Percentiles rank a stretch among this genome's conserved stretches.
These are phyloP conservation scores for Gigaspora rosea DNA, from an alignment of 192 early-diverging fungal genomes.

Conservation along the genomic window DNA sequence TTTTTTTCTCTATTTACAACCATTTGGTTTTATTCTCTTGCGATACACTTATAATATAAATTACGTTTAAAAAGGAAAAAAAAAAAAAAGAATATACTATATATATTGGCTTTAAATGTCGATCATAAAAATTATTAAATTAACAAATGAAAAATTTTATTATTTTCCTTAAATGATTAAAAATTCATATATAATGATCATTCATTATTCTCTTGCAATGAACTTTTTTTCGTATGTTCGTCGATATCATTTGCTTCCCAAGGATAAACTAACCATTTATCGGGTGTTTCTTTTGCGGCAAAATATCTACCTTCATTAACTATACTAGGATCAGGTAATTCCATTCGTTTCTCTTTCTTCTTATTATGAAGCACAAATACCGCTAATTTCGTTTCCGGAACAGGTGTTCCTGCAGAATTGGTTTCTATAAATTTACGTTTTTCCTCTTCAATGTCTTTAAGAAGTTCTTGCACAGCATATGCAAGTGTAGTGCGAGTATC, in stretches of 20 bases:
- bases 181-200: background rate
- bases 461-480: slow-evolving; percentile 71
- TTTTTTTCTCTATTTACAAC: too few relatives aligned
- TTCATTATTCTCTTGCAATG: slow-evolving; percentile 4
- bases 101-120: too few relatives aligned
- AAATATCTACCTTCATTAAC: slow-evolving; percentile 57
- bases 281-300: slow-evolving; percentile 71
- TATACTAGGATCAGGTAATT: slow-evolving; percentile 61
- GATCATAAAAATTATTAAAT: too few relatives aligned
- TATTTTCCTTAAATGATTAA: too few relatives aligned
- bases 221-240: slow-evolving; percentile 59
- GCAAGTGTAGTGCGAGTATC: slow-evolving; percentile 74
- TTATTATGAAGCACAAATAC: slow-evolving; percentile 83
- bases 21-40: too few relatives aligned
- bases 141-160: too few relatives aligned
- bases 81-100: too few relatives aligned
- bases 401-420: slow-evolving; percentile 33
- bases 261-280: slow-evolving; percentile 75
- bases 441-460: slow-evolving; percentile 66
- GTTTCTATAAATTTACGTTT: slow-evolving; percentile 37
- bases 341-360: slow-evolving; percentile 68
- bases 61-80: too few relatives aligned
- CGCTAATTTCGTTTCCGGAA: slow-evolving; percentile 62
- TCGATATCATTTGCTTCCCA: slow-evolving; percentile 76
- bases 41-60: too few relatives aligned